A percentile compares a stretch with the other conserved stretches of the same genome.
Evolutionary conservation across 257 asterid species (phyloP).

Genomic region (Sherardia arvensis): DNA sequence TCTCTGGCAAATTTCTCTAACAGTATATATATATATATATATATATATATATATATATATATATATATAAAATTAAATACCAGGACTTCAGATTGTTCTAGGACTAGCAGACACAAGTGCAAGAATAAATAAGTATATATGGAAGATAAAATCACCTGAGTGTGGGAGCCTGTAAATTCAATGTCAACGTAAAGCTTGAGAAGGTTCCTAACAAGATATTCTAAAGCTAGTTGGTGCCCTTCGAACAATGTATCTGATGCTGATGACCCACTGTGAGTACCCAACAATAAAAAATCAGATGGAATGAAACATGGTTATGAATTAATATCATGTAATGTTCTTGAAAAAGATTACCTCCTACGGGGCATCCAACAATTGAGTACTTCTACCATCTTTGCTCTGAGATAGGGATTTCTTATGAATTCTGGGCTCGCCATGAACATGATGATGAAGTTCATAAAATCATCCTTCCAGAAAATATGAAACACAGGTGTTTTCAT

Average conservation of each 20-base stretch:
- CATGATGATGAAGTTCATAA: constrained; percentile 97
- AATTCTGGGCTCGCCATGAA: constrained; percentile 96
- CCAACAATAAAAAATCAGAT: not conserved
- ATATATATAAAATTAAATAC: not conserved
- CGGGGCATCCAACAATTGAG: constrained; percentile 98
- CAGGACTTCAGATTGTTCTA: not conserved
- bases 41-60: too few relatives aligned
- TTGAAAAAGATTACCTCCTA: constrained; percentile 45
- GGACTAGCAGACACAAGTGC: not conserved
- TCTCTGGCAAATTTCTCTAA: not conserved
- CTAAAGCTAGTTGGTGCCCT: constrained; percentile 84
- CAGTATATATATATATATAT: not conserved
- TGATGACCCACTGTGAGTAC: constrained; percentile 65
- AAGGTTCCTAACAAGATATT: constrained; percentile 82
- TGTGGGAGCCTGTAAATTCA: constrained; percentile 96
- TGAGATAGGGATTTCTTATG: constrained; percentile 86
- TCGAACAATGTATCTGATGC: constrained; percentile 72
- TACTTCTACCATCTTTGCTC: constrained; percentile 99
- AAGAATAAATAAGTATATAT: not conserved
- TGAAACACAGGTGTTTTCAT: not conserved
- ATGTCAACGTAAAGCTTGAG: constrained; percentile 93
- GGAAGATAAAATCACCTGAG: constrained; percentile 57
- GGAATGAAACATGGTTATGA: not conserved
- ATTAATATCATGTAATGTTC: not conserved
- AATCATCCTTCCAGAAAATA: constrained; percentile 63